A percentile compares a stretch with the other conserved stretches of the same genome.
phyloP scores from a whole-genome alignment of 1,139 yeast species.

The Lodderomyces parapsilosis region DNA sequence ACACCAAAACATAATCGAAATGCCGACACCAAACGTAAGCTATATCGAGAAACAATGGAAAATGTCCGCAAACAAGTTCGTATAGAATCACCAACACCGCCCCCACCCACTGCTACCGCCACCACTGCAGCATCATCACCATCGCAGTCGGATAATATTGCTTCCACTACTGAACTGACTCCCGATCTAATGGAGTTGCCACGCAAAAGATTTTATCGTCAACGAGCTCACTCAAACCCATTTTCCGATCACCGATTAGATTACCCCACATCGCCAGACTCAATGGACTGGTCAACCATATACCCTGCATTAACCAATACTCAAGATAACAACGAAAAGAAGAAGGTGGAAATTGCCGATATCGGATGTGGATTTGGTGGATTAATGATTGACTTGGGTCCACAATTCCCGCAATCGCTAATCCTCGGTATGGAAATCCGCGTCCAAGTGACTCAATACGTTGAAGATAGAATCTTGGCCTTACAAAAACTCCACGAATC shows the following conservation, averaged over 20 bases:
- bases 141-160: slow-evolving; percentile 2
- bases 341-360: slow-evolving; percentile 84
- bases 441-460: slow-evolving; percentile 95
- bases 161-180: slow-evolving; percentile 2
- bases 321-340: too few relatives aligned
- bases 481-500: slow-evolving; percentile 48
- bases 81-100: slow-evolving; percentile 18
- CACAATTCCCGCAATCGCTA: slow-evolving; percentile 67
- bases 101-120: slow-evolving; percentile 8
- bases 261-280: slow-evolving; percentile 76
- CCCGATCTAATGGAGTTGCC: slow-evolving; percentile 38
- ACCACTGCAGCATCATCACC: slow-evolving; percentile 1
- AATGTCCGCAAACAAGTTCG: slow-evolving; percentile 25
- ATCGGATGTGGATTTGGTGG: slow-evolving; percentile 99
- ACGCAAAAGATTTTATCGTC: slow-evolving; percentile 86
- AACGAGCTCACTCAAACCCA: slow-evolving; percentile 97
- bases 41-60: slow-evolving; percentile 28
- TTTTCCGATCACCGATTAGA: slow-evolving; percentile 92
- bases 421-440: slow-evolving; percentile 96
- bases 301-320: slow-evolving; percentile 48
- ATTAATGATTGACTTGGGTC: slow-evolving; percentile 73
- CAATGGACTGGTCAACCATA: slow-evolving; percentile 82
- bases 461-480: slow-evolving; percentile 91
- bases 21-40: slow-evolving; percentile 38
- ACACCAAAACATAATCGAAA: slow-evolving; percentile 25